phyloP scores from a whole-genome alignment of 2,329 filamentous ascomycete genomes.

The Epichloe uncinata region DNA sequence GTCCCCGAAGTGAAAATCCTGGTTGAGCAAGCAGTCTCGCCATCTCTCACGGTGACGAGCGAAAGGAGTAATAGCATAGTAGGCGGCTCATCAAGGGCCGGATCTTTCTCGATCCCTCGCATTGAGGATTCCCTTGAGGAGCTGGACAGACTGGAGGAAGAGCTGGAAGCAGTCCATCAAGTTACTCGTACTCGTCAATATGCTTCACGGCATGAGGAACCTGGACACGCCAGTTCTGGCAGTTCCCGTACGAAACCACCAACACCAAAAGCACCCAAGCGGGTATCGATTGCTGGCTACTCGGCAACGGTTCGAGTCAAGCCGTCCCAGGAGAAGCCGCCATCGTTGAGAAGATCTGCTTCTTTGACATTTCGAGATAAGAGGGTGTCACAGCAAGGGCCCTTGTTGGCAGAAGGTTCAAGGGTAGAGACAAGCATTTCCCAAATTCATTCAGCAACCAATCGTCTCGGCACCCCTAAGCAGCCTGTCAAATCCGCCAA shows the following conservation, averaged over 20 bases:
- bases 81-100: slow-evolving; percentile 18
- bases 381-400: slow-evolving; percentile 8
- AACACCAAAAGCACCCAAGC: slow-evolving; percentile 10
- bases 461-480: slow-evolving; percentile 22
- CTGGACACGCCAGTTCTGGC: not conserved
- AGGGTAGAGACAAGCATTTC: slow-evolving; percentile 8
- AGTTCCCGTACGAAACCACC: slow-evolving; percentile 8
- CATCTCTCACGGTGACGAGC: slow-evolving; percentile 18
- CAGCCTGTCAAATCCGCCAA: slow-evolving; percentile 38
- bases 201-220: slow-evolving; percentile 10
- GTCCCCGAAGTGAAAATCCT: slow-evolving; percentile 16
- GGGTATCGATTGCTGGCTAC: slow-evolving; percentile 18
- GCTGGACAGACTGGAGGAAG: slow-evolving; percentile 47
- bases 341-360: slow-evolving; percentile 28
- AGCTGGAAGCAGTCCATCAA: slow-evolving; percentile 40
- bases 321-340: slow-evolving; percentile 21
- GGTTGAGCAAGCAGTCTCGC: slow-evolving; percentile 20
- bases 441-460: slow-evolving; percentile 10
- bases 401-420: slow-evolving; percentile 4
- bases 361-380: slow-evolving; percentile 25
- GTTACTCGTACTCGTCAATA: slow-evolving; percentile 23
- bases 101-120: slow-evolving; percentile 27
- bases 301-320: slow-evolving; percentile 30
- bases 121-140: slow-evolving; percentile 54
- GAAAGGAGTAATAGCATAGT: slow-evolving; percentile 22